Evolutionary conservation across 352 stramenopile species (phyloP), one percentile per base, ranked within the genome.

Genomic region (Plasmopara muralis): DNA sequence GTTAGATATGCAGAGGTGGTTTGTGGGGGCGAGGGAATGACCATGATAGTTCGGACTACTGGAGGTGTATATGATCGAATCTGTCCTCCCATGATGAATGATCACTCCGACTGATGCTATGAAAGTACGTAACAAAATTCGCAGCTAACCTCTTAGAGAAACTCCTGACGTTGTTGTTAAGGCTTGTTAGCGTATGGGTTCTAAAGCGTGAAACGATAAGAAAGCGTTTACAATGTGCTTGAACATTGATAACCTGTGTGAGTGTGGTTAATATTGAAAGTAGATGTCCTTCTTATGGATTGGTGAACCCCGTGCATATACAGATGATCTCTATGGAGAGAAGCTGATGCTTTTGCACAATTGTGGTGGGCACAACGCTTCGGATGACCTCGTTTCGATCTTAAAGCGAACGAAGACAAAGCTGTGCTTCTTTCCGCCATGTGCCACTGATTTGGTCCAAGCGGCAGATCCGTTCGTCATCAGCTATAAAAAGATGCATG

Each of bases 1-100:
- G 20, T 46, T 33, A 16, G 20, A 9, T 46, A 46, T 46, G 41
- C 41, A 30, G 41, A 46, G 29, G 41, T 46, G 29, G 16, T 46
- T 8, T 46, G 7, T 0, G 41, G 41, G 4, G 10, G 16, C 7
- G 12, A 16, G n/a, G 41, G 16, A n/a, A 46, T 46, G 16, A 46
- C 16, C 4, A 46, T 46, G 41, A 25, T 33, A n/a, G 16, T 46
- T 31, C 20, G n/a, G 5, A 12, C 30, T 5, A 15, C 9, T n/a
- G 41, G 16, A 15, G 41, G 41, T 8, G 5, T 14, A 13, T 14
- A 0, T 13, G 0, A 15, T 7, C 7, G 41, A 8, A 46, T 46
- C 30, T 15, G 41, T 25, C n/a, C n/a, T n/a, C n/a, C n/a, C n/a
- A n/a, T n/a, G n/a, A n/a, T n/a, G n/a, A n/a, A n/a, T n/a, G n/a